Conservation (phyloP, 257 asterid genomes). For the Echites panduratus region DNA sequence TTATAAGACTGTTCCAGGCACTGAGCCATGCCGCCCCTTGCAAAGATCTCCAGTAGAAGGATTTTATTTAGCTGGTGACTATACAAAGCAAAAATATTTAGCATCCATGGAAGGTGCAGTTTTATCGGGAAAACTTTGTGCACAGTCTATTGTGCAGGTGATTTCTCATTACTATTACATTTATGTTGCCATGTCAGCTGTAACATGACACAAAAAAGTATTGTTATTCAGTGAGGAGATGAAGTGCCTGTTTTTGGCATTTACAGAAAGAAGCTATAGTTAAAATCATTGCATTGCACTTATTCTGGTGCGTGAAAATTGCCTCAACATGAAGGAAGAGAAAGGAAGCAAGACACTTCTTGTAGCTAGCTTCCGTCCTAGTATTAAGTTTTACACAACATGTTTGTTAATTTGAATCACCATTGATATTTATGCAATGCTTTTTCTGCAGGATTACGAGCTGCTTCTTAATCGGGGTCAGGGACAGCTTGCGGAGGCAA, state of each 20-base stretch:
- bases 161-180: slow-evolving; percentile 11
- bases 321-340: no score
- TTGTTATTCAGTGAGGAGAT: background rate
- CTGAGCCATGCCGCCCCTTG: slow-evolving; percentile 88
- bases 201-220: background rate
- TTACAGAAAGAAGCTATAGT: background rate
- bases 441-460: slow-evolving; percentile 51
- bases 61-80: slow-evolving; percentile 93
- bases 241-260: background rate
- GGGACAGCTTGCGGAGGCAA: slow-evolving; percentile 44
- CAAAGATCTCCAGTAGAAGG: slow-evolving; percentile 88
- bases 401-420: no score
- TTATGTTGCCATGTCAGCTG: background rate
- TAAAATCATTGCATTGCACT: no score
- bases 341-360: no score
- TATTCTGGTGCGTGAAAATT: background rate
- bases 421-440: background rate
- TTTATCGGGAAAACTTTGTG: slow-evolving; percentile 91
- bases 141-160: slow-evolving; percentile 92
- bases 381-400: background rate
- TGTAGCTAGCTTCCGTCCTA: no score
- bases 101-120: slow-evolving; percentile 99
- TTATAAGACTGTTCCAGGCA: slow-evolving; percentile 87
- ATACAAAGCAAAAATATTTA: slow-evolving; percentile 92
- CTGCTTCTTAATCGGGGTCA: slow-evolving; percentile 42